Conservation (phyloP, 305 asterid species). For the Fraxinus nigra region DNA sequence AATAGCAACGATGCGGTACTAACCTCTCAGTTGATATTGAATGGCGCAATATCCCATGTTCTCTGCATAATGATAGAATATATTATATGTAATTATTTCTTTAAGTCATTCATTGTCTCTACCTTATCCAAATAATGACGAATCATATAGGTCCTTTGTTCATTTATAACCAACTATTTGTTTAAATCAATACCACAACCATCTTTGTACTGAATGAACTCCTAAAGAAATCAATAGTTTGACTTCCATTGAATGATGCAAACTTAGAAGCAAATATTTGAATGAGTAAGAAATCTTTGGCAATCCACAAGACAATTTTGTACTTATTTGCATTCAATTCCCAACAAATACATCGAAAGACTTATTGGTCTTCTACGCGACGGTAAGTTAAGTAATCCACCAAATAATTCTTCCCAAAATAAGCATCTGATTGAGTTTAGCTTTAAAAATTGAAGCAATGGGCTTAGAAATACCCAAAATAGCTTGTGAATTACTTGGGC, state of each 20-base stretch:
- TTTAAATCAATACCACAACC: background rate
- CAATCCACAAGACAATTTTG: background rate
- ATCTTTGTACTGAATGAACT: background rate
- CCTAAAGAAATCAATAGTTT: background rate
- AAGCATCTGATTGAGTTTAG: background rate
- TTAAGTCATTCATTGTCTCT: too few species aligned
- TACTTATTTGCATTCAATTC: background rate
- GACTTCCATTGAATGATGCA: background rate
- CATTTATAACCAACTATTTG: too few species aligned
- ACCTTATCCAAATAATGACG: too few species aligned
- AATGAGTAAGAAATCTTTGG: background rate
- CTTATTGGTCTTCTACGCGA: background rate
- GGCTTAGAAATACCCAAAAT: background rate
- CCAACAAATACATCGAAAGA: background rate
- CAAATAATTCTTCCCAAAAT: background rate
- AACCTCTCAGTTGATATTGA: too few species aligned
- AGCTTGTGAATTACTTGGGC: background rate
- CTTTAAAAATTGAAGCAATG: background rate
- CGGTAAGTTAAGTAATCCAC: background rate
- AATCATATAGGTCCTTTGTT: too few species aligned
- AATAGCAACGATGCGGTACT: too few species aligned
- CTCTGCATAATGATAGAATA: too few species aligned
- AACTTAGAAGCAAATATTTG: background rate
- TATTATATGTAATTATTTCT: too few species aligned
- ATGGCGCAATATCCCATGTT: too few species aligned